Percentiles rank a stretch among this genome's conserved stretches.
Conservation (phyloP, 2,329 filamentous ascomycete species). For the Fusarium setosum region DNA sequence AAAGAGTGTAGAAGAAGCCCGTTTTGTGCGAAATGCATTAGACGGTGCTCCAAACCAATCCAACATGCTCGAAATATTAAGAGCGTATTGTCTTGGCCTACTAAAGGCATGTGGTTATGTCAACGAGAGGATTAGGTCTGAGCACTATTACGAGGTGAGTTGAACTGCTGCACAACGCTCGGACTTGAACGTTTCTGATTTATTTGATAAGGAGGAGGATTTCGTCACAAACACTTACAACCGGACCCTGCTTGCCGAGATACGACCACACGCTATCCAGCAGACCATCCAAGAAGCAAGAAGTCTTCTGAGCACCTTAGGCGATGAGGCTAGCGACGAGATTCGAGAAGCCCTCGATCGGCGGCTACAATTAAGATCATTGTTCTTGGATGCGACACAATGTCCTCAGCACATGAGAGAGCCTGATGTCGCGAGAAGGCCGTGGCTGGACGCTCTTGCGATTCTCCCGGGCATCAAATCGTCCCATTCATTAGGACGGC, state of each 20-base stretch:
- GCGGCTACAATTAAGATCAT: constrained; percentile 74
- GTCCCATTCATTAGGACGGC: constrained; percentile 70
- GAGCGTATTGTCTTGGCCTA: constrained; percentile 87
- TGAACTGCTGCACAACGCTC: neutral
- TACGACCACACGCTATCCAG: constrained; percentile 68
- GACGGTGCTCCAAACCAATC: constrained; percentile 46
- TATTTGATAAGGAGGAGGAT: constrained; percentile 80
- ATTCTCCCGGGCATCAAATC: constrained; percentile 67
- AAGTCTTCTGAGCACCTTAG: constrained; percentile 58
- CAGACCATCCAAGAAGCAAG: constrained; percentile 65
- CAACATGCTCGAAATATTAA: constrained; percentile 72
- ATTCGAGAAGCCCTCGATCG: constrained; percentile 67
- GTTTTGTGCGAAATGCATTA: constrained; percentile 62
- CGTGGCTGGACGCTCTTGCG: constrained; percentile 63
- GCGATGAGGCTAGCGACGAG: constrained; percentile 53
- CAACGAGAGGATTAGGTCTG: constrained; percentile 79
- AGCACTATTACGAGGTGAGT: constrained; percentile 88
- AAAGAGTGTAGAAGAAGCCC: constrained; percentile 70
- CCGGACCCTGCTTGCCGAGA: constrained; percentile 76
- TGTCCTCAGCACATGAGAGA: constrained; percentile 57
- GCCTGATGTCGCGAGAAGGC: constrained; percentile 59
- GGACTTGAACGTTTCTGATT: neutral
- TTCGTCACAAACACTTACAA: constrained; percentile 95
- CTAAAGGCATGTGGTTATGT: constrained; percentile 86
- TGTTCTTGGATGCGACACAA: constrained; percentile 68